Base-by-base conservation (phyloP, 1,139 yeast genomes). In the Geotrichum restrictum region DNA sequence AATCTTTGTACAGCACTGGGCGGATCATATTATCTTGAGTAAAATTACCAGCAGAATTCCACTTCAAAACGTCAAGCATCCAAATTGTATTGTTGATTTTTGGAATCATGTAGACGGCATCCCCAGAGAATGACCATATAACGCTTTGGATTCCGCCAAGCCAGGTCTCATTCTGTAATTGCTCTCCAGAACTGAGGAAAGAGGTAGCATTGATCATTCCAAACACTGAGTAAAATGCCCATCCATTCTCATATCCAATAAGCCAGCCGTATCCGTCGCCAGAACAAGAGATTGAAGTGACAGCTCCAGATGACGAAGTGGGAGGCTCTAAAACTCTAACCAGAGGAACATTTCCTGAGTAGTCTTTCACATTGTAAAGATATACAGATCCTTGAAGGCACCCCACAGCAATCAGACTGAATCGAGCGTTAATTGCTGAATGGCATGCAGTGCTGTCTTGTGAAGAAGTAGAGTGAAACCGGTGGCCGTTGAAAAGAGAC, bases 221-320 rank as follows among this genome's bases (percentile, higher is more conserved):
- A 48, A 67, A 70, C 10, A 69, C 72, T 0, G 74, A 70, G 52
- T 56, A 70, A 32, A 69, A 51, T 3, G 69, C 69, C 74, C 74
- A 71, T 1, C 73, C 74, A 16, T 54, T 56, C 34, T 62, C 66
- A 49, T 68, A 70, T 5, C 72, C 72, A 27, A 65, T 72, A 54
- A 70, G 62, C 41, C 70, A 55, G 1, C 68, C 64, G 41, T 61
- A 60, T 13, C 74, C 74, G 50, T 70, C 74, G 1, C 67, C 60
- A 1, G 72, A 65, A 67, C 72, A 68, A 11, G 62, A 45, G 43
- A 71, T 45, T 10, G 60, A 54, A 13, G 60, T 60, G n/a, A 67
- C 59, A 3, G 55, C 27, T 1, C 72, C 72, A 2, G 70, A 59
- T 0, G 67, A 56, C 2, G 64, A 55, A n/a, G 63, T 54, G 3